Evolutionary conservation across 2,329 filamentous ascomycete genomes (phyloP).

Genomic region (Xylariaceae sp.): DNA sequence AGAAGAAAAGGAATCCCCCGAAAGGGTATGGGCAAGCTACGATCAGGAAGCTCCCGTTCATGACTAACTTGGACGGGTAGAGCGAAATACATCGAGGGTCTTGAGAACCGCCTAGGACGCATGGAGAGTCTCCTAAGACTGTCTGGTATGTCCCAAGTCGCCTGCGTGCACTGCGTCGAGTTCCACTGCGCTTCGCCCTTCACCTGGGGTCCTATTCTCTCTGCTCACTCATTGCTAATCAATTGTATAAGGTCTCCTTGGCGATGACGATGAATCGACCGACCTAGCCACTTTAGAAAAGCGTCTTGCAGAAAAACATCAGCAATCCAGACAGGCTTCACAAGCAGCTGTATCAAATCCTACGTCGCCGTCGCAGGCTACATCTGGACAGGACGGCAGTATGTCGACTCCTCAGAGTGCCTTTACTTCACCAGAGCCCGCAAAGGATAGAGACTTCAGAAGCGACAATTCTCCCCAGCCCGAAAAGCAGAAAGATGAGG

Average conservation of each 20-base stretch:
- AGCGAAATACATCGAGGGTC: constrained; percentile 95
- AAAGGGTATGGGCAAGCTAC: constrained; percentile 71
- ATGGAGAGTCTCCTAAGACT: constrained; percentile 92
- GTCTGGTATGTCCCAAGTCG: constrained; percentile 58
- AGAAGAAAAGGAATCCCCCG: constrained; percentile 96
- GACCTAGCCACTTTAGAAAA: constrained; percentile 89
- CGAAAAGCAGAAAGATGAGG: constrained; percentile 53
- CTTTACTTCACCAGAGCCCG: constrained; percentile 56
- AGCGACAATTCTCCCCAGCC: constrained; percentile 45
- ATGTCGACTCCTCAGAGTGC: constrained; percentile 56
- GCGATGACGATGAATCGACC: constrained; percentile 83
- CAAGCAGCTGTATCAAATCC: constrained; percentile 51
- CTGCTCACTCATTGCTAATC: constrained; percentile 27
- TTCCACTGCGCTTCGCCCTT: neutral
- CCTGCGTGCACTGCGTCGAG: neutral
- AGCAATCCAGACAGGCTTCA: constrained; percentile 54
- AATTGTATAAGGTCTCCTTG: constrained; percentile 64
- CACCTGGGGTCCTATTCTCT: neutral
- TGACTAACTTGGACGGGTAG: constrained; percentile 46
- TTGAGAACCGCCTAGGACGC: constrained; percentile 91
- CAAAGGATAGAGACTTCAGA: constrained; percentile 43
- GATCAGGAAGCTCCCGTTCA: constrained; percentile 1
- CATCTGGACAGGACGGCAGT: constrained; percentile 46
- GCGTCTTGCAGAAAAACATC: constrained; percentile 62
- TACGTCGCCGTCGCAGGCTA: constrained; percentile 53